Percentiles rank a stretch among this genome's conserved stretches.
Conservation (phyloP, 805 yeast species). For the Torulaspora quercuum region DNA sequence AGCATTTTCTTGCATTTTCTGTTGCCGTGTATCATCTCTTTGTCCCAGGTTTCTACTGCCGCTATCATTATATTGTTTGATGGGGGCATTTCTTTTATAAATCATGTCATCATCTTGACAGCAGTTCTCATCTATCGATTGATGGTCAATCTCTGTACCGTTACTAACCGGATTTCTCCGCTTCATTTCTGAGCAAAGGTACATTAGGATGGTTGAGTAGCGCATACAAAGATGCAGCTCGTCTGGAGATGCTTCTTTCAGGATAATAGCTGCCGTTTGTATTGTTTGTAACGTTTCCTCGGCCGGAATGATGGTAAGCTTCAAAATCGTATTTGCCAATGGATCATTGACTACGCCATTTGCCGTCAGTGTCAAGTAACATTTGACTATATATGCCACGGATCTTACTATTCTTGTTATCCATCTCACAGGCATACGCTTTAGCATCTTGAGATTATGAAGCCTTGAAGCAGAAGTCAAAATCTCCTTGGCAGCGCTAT, state of each 20-base stretch:
- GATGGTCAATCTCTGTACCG: too few relatives aligned
- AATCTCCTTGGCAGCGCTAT: constrained; percentile 77
- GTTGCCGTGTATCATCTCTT: too few relatives aligned
- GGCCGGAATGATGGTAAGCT: constrained; percentile 60
- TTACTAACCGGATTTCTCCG: constrained; percentile 26
- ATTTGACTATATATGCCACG: constrained; percentile 85
- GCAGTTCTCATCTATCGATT: too few relatives aligned
- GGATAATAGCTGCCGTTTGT: constrained; percentile 65
- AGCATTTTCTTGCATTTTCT: too few relatives aligned
- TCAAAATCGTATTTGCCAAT: constrained; percentile 47
- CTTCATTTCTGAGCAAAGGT: constrained; percentile 71
- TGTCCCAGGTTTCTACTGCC: too few relatives aligned
- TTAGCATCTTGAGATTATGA: constrained; percentile 57
- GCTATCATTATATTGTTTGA: too few relatives aligned
- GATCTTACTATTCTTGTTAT: constrained; percentile 80
- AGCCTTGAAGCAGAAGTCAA: constrained; percentile 67
- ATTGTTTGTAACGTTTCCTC: constrained; percentile 68
- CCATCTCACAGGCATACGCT: constrained; percentile 92
- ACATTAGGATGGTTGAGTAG: constrained; percentile 73
- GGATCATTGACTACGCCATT: constrained; percentile 35
- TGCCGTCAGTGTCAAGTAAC: constrained; percentile 61
- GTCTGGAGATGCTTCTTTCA: constrained; percentile 84
- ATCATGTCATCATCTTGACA: too few relatives aligned
- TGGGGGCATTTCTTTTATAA: too few relatives aligned
- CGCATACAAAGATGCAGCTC: constrained; percentile 80